These are phyloP conservation scores for Scheffersomyces amazonensis DNA, from an alignment of 805 yeast species.

Conservation along the genomic window DNA sequence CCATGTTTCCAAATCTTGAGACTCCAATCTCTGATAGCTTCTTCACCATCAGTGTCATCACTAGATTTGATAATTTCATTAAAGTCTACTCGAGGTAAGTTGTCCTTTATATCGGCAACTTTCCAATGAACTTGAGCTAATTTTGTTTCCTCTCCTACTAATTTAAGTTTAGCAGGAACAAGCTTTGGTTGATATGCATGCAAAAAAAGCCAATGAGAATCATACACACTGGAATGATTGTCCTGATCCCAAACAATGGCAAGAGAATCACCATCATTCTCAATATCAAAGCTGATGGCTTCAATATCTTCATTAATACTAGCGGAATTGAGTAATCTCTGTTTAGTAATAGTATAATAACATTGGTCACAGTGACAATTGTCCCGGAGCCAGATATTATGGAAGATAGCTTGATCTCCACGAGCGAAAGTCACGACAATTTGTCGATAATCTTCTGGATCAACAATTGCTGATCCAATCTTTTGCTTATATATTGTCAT, in stretches of 20 bases:
- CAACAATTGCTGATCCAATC: too few species aligned
- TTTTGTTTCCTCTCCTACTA: slow-evolving; percentile 21
- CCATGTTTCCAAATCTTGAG: slow-evolving; percentile 54
- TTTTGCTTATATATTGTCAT: too few species aligned
- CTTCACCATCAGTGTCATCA: slow-evolving; percentile 27
- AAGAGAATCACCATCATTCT: slow-evolving; percentile 11
- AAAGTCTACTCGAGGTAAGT: slow-evolving; percentile 49
- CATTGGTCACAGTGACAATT: slow-evolving; percentile 58
- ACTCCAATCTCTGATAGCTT: slow-evolving; percentile 55
- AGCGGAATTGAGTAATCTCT: slow-evolving; percentile 56
- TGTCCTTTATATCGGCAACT: slow-evolving; percentile 32
- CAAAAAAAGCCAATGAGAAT: slow-evolving; percentile 39
- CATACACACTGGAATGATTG: slow-evolving; percentile 36
- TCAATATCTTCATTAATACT: slow-evolving; percentile 30
- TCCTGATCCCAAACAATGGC: slow-evolving; percentile 36
- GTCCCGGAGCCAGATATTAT: slow-evolving; percentile 64
- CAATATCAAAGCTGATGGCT: slow-evolving; percentile 11
- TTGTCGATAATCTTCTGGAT: too few species aligned
- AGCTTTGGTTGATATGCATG: slow-evolving; percentile 54
- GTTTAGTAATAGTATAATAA: slow-evolving; percentile 55
- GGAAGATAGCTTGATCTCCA: too few species aligned
- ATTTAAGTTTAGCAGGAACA: slow-evolving; percentile 25
- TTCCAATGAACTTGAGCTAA: slow-evolving; percentile 44
- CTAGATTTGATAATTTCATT: slow-evolving; percentile 39
- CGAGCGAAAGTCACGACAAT: too few species aligned